Conservation (phyloP, 1,139 yeast species). For the Geotrichum citri-aurantii region DNA sequence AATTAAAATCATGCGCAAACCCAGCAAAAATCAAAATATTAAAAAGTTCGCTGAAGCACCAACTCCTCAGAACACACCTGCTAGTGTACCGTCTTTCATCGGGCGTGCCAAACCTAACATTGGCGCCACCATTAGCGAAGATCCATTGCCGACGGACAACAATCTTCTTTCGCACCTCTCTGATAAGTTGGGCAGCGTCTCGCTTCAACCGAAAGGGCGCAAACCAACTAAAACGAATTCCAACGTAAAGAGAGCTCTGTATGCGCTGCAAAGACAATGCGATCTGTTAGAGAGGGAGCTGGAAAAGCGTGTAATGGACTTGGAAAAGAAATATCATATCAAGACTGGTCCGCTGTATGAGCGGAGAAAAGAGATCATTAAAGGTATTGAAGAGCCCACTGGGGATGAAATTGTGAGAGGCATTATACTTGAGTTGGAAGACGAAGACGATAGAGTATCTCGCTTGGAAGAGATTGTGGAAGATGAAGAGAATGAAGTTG, state of each 20-base stretch:
- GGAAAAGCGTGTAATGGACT: slow-evolving; percentile 78
- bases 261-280: slow-evolving; percentile 73
- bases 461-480: slow-evolving; percentile 43
- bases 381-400: slow-evolving; percentile 72
- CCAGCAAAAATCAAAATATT: slow-evolving; percentile 53
- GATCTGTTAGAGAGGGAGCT: slow-evolving; percentile 82
- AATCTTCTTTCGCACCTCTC: not conserved
- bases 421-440: slow-evolving; percentile 44
- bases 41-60: slow-evolving; percentile 90
- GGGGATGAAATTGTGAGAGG: slow-evolving; percentile 74
- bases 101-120: slow-evolving; percentile 33
- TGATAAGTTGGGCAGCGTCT: slow-evolving; percentile 67
- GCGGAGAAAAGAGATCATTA: slow-evolving; percentile 64
- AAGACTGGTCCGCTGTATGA: slow-evolving; percentile 73
- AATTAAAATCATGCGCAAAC: slow-evolving; percentile 50
- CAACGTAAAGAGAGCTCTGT: slow-evolving; percentile 66
- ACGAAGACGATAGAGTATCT: slow-evolving; percentile 31
- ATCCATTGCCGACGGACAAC: not conserved
- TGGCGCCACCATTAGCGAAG: slow-evolving; percentile 18
- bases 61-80: slow-evolving; percentile 97
- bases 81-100: slow-evolving; percentile 74
- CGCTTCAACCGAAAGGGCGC: not conserved
- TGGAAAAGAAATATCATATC: slow-evolving; percentile 72
- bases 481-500: slow-evolving; percentile 43
- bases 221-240: not conserved